Percentiles rank a stretch among this genome's conserved stretches.
Evolutionary conservation across 1,139 yeast genomes (phyloP).

Genomic region (Hemisphaericaspora lyxosophila): DNA sequence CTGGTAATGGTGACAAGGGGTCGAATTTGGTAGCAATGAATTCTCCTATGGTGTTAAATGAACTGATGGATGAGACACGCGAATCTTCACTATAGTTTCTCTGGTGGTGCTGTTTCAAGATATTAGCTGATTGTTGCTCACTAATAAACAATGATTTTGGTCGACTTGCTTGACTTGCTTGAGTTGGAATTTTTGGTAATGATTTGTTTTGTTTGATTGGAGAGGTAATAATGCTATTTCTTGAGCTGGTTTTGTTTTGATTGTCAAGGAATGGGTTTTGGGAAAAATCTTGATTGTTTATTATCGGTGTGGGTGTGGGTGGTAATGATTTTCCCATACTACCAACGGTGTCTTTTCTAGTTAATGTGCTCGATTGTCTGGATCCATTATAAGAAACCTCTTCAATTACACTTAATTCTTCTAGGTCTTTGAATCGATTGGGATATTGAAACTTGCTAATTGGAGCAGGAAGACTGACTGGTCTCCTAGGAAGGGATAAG

Average conservation of each 20-base stretch:
- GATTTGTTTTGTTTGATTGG: slow-evolving; percentile 4
- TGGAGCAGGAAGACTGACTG: slow-evolving; percentile 25
- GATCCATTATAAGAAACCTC: slow-evolving; percentile 37
- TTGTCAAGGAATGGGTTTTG: neutral
- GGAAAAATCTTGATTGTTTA: neutral
- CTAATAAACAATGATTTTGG: slow-evolving; percentile 9
- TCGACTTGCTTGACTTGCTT: neutral
- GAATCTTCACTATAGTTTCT: slow-evolving; percentile 42
- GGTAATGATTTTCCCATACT: slow-evolving; percentile 9
- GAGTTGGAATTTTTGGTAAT: slow-evolving; percentile 4
- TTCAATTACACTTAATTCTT: slow-evolving; percentile 46
- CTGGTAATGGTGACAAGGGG: slow-evolving; percentile 7
- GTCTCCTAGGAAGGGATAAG: slow-evolving; percentile 17
- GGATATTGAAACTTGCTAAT: slow-evolving; percentile 17
- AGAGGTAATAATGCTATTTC: neutral
- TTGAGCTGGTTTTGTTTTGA: neutral
- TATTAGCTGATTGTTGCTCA: slow-evolving; percentile 7
- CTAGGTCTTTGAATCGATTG: slow-evolving; percentile 13
- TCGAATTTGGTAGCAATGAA: slow-evolving; percentile 19
- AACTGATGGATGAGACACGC: slow-evolving; percentile 37
- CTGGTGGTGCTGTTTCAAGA: slow-evolving; percentile 24
- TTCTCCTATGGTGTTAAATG: slow-evolving; percentile 40
- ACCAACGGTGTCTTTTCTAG: slow-evolving; percentile 9
- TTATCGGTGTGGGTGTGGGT: slow-evolving; percentile 1
- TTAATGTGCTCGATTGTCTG: slow-evolving; percentile 28